A percentile compares a stretch with the other conserved stretches of the same genome.
These are phyloP conservation scores for Aethionema arabicum DNA, from an alignment of 345 rosid species.

Conservation along the genomic window DNA sequence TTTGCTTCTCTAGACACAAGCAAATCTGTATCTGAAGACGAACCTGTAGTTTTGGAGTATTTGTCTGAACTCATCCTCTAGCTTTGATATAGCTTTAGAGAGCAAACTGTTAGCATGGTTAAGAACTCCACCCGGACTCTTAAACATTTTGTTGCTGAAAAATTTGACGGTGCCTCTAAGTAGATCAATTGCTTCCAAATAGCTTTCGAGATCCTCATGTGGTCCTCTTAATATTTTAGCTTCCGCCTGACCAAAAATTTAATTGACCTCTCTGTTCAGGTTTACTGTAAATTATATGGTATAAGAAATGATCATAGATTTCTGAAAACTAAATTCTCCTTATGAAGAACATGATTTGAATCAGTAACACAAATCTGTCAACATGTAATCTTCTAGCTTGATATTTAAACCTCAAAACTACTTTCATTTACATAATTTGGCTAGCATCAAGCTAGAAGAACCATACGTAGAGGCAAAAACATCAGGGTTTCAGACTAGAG, in stretches of 20 bases:
- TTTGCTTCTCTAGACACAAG: neutral
- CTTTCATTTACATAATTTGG: neutral
- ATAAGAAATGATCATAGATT: neutral
- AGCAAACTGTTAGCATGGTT: constrained; percentile 70
- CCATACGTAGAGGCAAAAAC: too few relatives aligned
- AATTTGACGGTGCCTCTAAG: constrained; percentile 62
- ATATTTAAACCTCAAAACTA: neutral
- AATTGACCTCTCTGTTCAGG: constrained; percentile 6
- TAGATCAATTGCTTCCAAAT: constrained; percentile 90
- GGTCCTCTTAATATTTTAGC: constrained; percentile 97
- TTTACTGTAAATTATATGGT: neutral
- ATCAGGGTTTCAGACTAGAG: too few relatives aligned
- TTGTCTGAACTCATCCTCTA: constrained; percentile 88
- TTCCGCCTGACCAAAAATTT: constrained; percentile 55
- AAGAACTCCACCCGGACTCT: constrained; percentile 61
- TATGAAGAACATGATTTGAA: neutral
- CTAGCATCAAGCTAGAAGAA: too few relatives aligned
- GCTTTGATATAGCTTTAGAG: constrained; percentile 75
- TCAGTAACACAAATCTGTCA: neutral
- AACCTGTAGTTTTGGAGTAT: constrained; percentile 85
- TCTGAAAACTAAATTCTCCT: constrained; percentile 10
- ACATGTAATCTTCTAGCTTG: neutral
- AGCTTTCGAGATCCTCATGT: constrained; percentile 89
- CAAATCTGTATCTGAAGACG: neutral
- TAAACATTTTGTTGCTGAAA: constrained; percentile 63